Conservation (phyloP, 352 stramenopile species). For the Salisapilia sapeloensis region DNA sequence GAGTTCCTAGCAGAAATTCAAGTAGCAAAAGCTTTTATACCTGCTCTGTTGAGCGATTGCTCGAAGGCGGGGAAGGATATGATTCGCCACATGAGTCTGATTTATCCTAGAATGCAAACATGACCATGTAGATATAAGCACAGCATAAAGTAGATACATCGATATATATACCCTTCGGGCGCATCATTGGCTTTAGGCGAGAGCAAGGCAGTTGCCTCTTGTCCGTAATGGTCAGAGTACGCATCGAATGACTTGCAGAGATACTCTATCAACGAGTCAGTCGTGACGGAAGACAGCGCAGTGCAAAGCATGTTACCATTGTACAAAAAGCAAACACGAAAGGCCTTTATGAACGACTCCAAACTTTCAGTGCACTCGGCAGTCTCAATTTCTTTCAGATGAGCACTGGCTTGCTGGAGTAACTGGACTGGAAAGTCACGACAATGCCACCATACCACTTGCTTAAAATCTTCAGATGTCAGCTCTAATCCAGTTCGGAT, state of each 20-base stretch:
- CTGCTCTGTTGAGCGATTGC: slow-evolving; percentile 25
- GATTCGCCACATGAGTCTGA: no score
- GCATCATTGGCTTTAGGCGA: no score
- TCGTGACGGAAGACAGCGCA: no score
- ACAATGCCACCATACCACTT: slow-evolving; percentile 39
- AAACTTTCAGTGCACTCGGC: slow-evolving; percentile 9
- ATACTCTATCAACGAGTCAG: slow-evolving; percentile 14
- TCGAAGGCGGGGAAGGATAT: slow-evolving; percentile 24
- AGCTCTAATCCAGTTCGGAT: slow-evolving; percentile 10
- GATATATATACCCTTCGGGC: no score
- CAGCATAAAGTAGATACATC: no score
- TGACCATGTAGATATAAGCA: no score
- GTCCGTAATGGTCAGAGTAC: slow-evolving; percentile 33
- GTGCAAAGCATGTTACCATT: slow-evolving; percentile 11
- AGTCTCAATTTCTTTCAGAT: slow-evolving; percentile 18
- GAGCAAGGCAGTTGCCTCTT: no score
- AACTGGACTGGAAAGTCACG: slow-evolving; percentile 21
- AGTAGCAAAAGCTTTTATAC: slow-evolving; percentile 4
- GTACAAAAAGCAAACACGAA: slow-evolving; percentile 29
- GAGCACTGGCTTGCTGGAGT: slow-evolving; percentile 18
- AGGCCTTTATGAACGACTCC: slow-evolving; percentile 12
- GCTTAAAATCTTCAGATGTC: slow-evolving; percentile 31
- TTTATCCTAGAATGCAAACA: no score
- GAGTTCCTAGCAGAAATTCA: neutral
- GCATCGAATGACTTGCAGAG: slow-evolving; percentile 23